Conservation (phyloP, 1,139 yeast species). For the Waltiozyma sp. region DNA sequence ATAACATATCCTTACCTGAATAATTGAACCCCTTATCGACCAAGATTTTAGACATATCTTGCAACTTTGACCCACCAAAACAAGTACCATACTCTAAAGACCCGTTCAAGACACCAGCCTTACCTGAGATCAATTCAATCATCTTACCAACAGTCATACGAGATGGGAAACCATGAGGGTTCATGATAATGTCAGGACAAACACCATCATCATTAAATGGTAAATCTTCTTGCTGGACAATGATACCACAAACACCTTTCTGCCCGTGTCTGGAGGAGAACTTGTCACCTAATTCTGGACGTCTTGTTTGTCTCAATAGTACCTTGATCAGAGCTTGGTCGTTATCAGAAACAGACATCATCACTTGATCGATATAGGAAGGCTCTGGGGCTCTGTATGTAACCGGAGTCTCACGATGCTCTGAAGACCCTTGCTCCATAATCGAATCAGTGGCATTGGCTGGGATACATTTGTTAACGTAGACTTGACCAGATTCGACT, state of each 20-base stretch:
- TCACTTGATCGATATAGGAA: constrained; percentile 89
- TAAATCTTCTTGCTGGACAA: constrained; percentile 91
- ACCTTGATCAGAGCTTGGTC: constrained; percentile 94
- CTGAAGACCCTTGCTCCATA: constrained; percentile 31
- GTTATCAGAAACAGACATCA: constrained; percentile 92
- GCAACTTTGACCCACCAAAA: constrained; percentile 92
- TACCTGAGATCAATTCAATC: constrained; percentile 93
- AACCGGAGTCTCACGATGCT: constrained; percentile 83
- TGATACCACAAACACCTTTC: constrained; percentile 97
- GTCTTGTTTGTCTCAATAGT: constrained; percentile 83
- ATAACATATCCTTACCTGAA: constrained; percentile 95
- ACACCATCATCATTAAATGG: constrained; percentile 91
- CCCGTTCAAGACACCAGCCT: constrained; percentile 94
- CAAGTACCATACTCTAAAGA: constrained; percentile 92
- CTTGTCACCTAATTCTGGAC: constrained; percentile 97
- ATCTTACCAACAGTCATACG: constrained; percentile 99
- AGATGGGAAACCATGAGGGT: constrained; percentile 98
- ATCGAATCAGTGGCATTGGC: constrained; percentile 73
- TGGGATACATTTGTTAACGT: constrained; percentile 87
- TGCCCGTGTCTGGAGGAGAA: constrained; percentile 97
- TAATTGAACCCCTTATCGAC: constrained; percentile 89
- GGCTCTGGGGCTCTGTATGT: constrained; percentile 93
- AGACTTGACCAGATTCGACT: constrained; percentile 87
- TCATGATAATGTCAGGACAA: constrained; percentile 92
- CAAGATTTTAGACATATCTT: constrained; percentile 88